Evolutionary conservation across 2,329 filamentous ascomycete genomes (phyloP).

Genomic region (Penicillium sclerotigenum): DNA sequence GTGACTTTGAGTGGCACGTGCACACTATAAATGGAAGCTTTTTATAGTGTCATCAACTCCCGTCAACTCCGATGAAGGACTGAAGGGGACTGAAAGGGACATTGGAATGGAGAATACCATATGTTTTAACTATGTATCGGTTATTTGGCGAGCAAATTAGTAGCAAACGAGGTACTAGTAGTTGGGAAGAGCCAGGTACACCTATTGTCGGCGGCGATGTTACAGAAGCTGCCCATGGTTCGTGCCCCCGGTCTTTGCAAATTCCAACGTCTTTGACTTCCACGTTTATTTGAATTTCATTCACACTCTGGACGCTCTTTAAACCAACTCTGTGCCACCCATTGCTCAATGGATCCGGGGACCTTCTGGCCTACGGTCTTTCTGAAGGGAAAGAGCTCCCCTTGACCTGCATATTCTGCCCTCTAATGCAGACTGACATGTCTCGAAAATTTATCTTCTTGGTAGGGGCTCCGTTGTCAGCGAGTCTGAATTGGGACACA

Average conservation of each 20-base stretch:
- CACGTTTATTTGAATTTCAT: not conserved
- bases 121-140: not conserved
- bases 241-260: not conserved
- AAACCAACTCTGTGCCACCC: not conserved
- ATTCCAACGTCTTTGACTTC: not conserved
- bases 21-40: not conserved
- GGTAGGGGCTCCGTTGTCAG: slow-evolving; percentile 59
- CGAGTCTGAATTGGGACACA: slow-evolving; percentile 55
- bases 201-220: not conserved
- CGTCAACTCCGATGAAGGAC: not conserved
- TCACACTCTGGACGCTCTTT: not conserved
- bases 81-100: not conserved
- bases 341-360: not conserved
- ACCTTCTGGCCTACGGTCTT: not conserved
- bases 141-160: not conserved
- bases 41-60: not conserved
- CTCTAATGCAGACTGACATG: slow-evolving; percentile 20
- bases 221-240: not conserved
- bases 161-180: not conserved
- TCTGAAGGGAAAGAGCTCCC: not conserved
- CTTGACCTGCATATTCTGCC: not conserved
- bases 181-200: not conserved
- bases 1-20: slow-evolving; percentile 7
- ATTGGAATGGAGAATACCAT: not conserved
- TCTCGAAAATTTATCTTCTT: slow-evolving; percentile 47